Base-by-base conservation (phyloP, 1,139 yeast genomes). In the Sugiyamaella paludigena region DNA sequence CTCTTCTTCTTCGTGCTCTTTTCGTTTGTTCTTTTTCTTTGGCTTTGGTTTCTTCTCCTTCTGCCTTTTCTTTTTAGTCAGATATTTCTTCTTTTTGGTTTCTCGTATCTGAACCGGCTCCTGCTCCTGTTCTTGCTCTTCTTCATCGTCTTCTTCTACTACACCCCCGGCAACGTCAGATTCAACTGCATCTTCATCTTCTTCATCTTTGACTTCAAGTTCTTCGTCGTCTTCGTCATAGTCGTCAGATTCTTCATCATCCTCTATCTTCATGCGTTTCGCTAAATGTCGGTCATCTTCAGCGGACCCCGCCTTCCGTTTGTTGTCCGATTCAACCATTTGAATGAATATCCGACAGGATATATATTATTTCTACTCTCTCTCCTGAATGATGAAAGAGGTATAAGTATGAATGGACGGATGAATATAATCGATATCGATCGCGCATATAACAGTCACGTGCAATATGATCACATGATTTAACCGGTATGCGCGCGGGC, bases 21-120 rank as follows among this genome's bases (percentile, higher is more conserved):
- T 34, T 38, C 9, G 13, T 16, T n/a, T 30, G 31, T 10, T 19
- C 42, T 9, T 34, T 40, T n/a, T 51, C 55, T 52, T 45, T 39
- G 39, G 50, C 53, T 55, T 11, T 45, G 48, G 34, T 53, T 55
- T n/a, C 38, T 11, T 12, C 45, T 6, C 27, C 45, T 10, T 41
- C 35, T 7, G 28, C 43, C 24, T 40, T 36, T 13, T 30, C 36
- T 13, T 30, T 29, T 30, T 32, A 19, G 24, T 19, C 5, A 19
- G 5, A 19, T 19, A 19, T 36, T 11, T 39, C 43, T 29, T 39
- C 43, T 39, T 39, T 15, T 39, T 39, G 36, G 10, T 39, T 38
- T 24, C 27, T 38, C 13, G 33, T 38, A 13, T 37, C 42, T 29
- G 12, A 12, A 13, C 38, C 38, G 5, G 16, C 7, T 43, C 43